These are phyloP conservation scores for Medicago ruthenica DNA, from an alignment of 306 rosid genomes.

Conservation along the genomic window DNA sequence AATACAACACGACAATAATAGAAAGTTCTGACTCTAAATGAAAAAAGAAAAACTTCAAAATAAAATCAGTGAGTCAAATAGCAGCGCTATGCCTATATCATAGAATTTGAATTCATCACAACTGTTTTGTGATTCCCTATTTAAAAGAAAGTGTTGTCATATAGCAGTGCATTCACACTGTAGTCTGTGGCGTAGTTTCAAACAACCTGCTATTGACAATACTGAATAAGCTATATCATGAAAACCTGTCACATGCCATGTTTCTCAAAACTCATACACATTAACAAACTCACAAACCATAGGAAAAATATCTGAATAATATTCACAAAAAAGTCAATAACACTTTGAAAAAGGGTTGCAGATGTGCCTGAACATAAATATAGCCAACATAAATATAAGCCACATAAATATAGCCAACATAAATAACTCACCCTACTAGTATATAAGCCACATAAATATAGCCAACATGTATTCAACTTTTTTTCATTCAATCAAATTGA, in stretches of 20 bases:
- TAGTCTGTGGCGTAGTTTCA: no score
- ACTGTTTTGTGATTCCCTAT: background rate
- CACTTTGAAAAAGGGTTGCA: background rate
- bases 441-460: background rate
- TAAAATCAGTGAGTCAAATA: background rate
- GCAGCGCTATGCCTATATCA: background rate
- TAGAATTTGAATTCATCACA: background rate
- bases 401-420: no score
- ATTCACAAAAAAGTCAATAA: background rate
- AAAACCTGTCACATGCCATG: background rate
- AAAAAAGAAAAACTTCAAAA: background rate
- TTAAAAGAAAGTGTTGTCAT: background rate
- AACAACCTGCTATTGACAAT: background rate
- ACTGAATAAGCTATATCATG: background rate
- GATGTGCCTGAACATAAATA: background rate
- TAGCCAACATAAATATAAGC: no score
- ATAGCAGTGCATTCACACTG: no score
- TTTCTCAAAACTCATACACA: background rate
- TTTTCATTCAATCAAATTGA: background rate
- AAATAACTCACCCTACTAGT: no score
- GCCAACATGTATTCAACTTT: background rate
- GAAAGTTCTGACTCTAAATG: background rate
- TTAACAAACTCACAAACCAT: background rate
- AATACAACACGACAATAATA: background rate
- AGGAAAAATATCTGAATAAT: background rate